Percentiles rank a stretch among this genome's conserved stretches.
Conservation (phyloP, 106 monocot genomes). For the Phalaenopsis aphrodite region DNA sequence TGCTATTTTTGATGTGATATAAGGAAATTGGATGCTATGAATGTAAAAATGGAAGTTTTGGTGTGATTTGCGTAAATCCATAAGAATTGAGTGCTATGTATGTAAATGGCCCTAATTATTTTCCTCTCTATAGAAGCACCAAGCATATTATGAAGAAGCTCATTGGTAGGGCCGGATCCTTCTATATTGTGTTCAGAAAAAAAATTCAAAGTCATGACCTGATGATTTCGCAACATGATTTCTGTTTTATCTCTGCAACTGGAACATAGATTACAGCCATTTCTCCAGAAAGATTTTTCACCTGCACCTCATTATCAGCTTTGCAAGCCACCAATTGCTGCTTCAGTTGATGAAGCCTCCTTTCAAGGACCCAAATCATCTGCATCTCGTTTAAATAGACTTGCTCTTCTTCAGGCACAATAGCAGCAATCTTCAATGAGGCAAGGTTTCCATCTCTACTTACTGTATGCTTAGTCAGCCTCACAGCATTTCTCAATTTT, state of each 20-base stretch:
- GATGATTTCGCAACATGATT: conserved; percentile 6
- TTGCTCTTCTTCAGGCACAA: conserved; percentile 3
- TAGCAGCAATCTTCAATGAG: neutral
- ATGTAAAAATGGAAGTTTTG: too few species aligned
- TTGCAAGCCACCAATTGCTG: conserved; percentile 15
- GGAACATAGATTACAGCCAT: conserved; percentile 44
- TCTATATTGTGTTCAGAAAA: neutral
- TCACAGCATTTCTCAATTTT: neutral
- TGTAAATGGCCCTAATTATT: neutral
- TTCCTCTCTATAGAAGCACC: neutral
- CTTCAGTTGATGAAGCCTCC: conserved; percentile 42
- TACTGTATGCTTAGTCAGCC: conserved; percentile 2
- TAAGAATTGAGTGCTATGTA: too few species aligned
- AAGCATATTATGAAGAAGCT: neutral
- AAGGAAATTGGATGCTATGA: too few species aligned
- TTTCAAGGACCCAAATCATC: conserved; percentile 34
- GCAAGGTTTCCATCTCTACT: neutral
- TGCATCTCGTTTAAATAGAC: conserved; percentile 24
- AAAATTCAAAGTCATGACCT: neutral
- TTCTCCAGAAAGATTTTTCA: neutral
- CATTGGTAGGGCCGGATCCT: neutral
- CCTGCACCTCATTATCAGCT: neutral
- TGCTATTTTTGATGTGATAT: neutral
- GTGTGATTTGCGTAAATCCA: too few species aligned
- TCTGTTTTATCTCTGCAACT: conserved; percentile 44